Evolutionary conservation across 805 yeast genomes (phyloP).

Genomic region (Starmerella geochares): DNA sequence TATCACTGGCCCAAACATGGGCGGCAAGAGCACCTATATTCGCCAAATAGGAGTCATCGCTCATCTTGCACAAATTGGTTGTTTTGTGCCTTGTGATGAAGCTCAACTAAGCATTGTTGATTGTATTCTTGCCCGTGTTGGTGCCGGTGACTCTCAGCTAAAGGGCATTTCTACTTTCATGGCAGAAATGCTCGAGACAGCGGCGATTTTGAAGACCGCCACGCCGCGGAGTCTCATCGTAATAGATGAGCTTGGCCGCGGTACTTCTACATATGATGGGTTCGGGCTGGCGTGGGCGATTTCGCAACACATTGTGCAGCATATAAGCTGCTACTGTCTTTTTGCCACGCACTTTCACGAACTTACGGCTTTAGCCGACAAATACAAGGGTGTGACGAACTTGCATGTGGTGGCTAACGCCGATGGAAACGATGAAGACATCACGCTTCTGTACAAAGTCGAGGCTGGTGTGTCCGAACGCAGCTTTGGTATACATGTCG

Average conservation of each 20-base stretch:
- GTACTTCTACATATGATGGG: constrained; percentile 90
- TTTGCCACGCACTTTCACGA: constrained; percentile 99
- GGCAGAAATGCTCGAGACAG: constrained; percentile 94
- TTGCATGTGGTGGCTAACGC: constrained; percentile 74
- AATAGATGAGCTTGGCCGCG: constrained; percentile 93
- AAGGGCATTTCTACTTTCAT: constrained; percentile 94
- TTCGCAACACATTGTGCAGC: constrained; percentile 66
- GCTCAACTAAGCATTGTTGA: constrained; percentile 81
- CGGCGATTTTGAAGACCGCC: constrained; percentile 73
- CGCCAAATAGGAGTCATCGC: constrained; percentile 61
- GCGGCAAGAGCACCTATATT: constrained; percentile 76
- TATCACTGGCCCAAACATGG: constrained; percentile 85
- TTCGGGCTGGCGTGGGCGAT: constrained; percentile 98
- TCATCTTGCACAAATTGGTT: constrained; percentile 68
- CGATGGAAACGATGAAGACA: constrained; percentile 36
- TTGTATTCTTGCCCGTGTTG: constrained; percentile 91
- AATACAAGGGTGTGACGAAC: constrained; percentile 54
- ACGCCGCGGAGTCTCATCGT: constrained; percentile 70
- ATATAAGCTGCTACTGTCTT: constrained; percentile 65
- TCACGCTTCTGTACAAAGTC: constrained; percentile 84
- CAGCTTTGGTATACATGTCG: constrained; percentile 96
- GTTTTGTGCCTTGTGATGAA: constrained; percentile 62
- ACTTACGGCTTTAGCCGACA: constrained; percentile 65
- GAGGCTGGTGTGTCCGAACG: constrained; percentile 93
- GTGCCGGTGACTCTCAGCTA: constrained; percentile 95